Base-by-base conservation (phyloP, 2,329 filamentous ascomycete genomes). In the Xylariaceae sp. region DNA sequence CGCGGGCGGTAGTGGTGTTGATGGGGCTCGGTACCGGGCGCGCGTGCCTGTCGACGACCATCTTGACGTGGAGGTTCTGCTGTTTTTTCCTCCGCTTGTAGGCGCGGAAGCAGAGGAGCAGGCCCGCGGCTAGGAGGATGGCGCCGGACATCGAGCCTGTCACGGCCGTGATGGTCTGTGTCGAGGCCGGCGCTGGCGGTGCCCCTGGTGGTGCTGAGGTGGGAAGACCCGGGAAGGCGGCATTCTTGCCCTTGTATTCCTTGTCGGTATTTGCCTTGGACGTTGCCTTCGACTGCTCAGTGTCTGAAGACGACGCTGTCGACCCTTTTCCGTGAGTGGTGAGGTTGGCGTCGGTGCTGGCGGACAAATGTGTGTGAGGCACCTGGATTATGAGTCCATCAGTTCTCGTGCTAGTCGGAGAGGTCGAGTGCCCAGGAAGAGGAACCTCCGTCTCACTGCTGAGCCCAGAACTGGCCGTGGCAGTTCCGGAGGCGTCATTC, bases 71-170 rank as follows among this genome's bases (percentile, higher is more conserved):
- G 30, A n/a, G 13, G 30, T n/a, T 13, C 13, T 32, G 30, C 13
- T n/a, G 12, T n/a, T 17, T 32, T n/a, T 32, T 32, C 30, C 15
- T 32, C 39, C 9, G 37, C 15, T 43, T 46, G 33, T 50, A 45
- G n/a, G 41, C 42, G 11, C 53, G 48, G 33, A 51, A 46, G 38
- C 50, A 57, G 7, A 62, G 39, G 39, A 55, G 34, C 2, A 54
- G 3, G 8, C 41, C 28, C 2, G 49, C 56, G 28, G 35, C 44
- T 4, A 61, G 16, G 34, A 59, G 26, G 4, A 59, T 34, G 4
- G 49, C 50, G 8, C 52, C 54, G 1, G 53, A 56, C n/a, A 60
- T 32, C 8, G 50, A 53, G 9, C 52, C 54, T 2, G 49, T 47
- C 29, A 61, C 44, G 1, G 53, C 57, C 16, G 48, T 54, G 11